A percentile compares a stretch with the other conserved stretches of the same genome.
Evolutionary conservation across 768 basidiomycete species (phyloP).

Genomic region (Suillus occidentalis): DNA sequence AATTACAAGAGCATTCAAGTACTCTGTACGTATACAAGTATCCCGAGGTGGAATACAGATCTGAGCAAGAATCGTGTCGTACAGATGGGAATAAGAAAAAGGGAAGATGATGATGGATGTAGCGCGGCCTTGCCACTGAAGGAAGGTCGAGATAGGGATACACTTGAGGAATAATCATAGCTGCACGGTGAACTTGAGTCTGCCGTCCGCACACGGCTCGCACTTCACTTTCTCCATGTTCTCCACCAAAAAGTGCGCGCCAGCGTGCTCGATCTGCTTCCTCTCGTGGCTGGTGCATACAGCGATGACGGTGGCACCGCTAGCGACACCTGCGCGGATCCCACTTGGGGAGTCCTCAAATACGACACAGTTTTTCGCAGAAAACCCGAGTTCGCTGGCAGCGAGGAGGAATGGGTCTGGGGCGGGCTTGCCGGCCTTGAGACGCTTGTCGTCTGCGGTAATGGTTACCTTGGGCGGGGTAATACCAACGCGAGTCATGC

Average conservation of each 20-base stretch:
- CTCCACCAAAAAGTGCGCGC: slow-evolving; percentile 56
- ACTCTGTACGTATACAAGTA: background rate
- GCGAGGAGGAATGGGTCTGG: slow-evolving; percentile 67
- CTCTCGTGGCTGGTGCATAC: slow-evolving; percentile 72
- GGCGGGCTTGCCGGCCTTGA: slow-evolving; percentile 64
- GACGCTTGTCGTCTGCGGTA: slow-evolving; percentile 73
- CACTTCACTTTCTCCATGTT: slow-evolving; percentile 52
- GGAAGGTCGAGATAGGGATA: background rate
- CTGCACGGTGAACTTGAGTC: slow-evolving; percentile 45
- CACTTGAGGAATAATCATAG: slow-evolving; percentile 13
- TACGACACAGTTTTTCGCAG: slow-evolving; percentile 64
- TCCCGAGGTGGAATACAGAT: background rate
- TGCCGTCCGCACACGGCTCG: slow-evolving; percentile 38
- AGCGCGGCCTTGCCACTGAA: background rate
- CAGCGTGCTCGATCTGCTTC: slow-evolving; percentile 50
- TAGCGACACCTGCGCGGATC: slow-evolving; percentile 68
- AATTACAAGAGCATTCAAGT: background rate
- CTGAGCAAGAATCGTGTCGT: background rate
- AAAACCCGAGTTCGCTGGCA: slow-evolving; percentile 55
- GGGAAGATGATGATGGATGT: no score
- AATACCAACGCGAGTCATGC: slow-evolving; percentile 70
- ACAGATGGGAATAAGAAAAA: background rate
- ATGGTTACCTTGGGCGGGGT: slow-evolving; percentile 66
- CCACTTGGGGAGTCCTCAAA: slow-evolving; percentile 74
- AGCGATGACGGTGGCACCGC: slow-evolving; percentile 72